A percentile compares a stretch with the other conserved stretches of the same genome.
phyloP scores from a whole-genome alignment of 2,329 filamentous ascomycete species.

The Ophiostoma populinum region DNA sequence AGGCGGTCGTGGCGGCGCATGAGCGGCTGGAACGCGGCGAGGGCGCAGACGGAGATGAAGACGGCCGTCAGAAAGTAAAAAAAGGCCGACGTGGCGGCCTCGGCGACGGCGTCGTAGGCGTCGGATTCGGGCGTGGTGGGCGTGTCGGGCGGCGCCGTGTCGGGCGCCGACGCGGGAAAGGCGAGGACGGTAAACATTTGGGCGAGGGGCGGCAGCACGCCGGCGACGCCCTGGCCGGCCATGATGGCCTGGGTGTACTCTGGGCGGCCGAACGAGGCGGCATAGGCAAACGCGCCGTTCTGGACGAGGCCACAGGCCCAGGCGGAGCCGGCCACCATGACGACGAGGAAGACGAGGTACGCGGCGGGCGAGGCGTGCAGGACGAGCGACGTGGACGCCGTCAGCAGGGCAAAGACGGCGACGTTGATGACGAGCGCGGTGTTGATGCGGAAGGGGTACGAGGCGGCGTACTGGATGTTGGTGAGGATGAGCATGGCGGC shows the following conservation, averaged over 20 bases:
- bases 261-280: slow-evolving; percentile 63
- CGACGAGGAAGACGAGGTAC: slow-evolving; percentile 70
- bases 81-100: slow-evolving; percentile 54
- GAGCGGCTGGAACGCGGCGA: slow-evolving; percentile 61
- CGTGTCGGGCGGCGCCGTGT: neutral
- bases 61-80: slow-evolving; percentile 85
- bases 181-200: slow-evolving; percentile 72
- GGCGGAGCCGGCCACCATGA: slow-evolving; percentile 65
- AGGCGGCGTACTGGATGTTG: slow-evolving; percentile 63
- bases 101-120: slow-evolving; percentile 13
- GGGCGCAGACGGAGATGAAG: slow-evolving; percentile 48
- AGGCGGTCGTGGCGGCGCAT: slow-evolving; percentile 40
- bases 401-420: slow-evolving; percentile 58
- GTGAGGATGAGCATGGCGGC: slow-evolving; percentile 58
- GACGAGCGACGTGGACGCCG: slow-evolving; percentile 59
- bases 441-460: slow-evolving; percentile 76
- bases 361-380: slow-evolving; percentile 38
- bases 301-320: slow-evolving; percentile 73
- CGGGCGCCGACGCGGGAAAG: slow-evolving; percentile 26
- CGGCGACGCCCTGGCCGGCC: slow-evolving; percentile 82
- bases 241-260: slow-evolving; percentile 96
- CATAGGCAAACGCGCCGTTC: slow-evolving; percentile 88
- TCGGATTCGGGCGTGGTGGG: slow-evolving; percentile 15
- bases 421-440: slow-evolving; percentile 60
- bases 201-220: slow-evolving; percentile 72